These are phyloP conservation scores for Thraustochytrium striatum DNA, from an alignment of 352 stramenopile genomes.

Conservation along the genomic window DNA sequence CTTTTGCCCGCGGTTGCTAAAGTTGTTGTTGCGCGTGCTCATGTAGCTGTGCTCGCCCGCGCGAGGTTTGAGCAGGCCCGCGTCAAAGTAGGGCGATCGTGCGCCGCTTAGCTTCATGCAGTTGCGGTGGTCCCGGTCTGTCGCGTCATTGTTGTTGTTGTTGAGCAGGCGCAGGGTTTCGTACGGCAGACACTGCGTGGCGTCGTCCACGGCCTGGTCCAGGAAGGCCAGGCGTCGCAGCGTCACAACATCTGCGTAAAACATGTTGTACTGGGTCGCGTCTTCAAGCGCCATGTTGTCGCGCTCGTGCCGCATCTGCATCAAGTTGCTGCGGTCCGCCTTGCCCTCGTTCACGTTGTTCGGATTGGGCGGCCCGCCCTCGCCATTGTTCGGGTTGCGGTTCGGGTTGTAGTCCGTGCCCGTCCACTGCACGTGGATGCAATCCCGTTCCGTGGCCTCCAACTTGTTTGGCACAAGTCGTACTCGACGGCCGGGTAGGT, in stretches of 20 bases:
- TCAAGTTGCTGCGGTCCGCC: constrained; percentile 55
- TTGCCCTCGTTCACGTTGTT: constrained; percentile 57
- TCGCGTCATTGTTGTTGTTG: constrained; percentile 51
- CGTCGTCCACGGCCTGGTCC: constrained; percentile 53
- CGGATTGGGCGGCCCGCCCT: constrained; percentile 55
- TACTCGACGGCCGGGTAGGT: constrained; percentile 59
- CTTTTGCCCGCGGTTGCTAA: constrained; percentile 53
- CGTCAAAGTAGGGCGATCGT: constrained; percentile 58
- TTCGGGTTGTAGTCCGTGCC: constrained; percentile 57
- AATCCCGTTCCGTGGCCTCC: constrained; percentile 47
- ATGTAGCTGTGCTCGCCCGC: constrained; percentile 53
- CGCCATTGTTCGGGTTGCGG: constrained; percentile 55
- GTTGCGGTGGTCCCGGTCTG: constrained; percentile 55
- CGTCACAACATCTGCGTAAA: not conserved
- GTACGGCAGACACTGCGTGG: constrained; percentile 32
- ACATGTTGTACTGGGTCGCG: constrained; percentile 39
- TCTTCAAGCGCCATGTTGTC: constrained; percentile 53
- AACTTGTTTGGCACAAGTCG: constrained; percentile 57
- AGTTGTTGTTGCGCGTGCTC: constrained; percentile 59
- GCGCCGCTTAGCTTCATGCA: constrained; percentile 58
- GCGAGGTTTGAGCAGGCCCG: constrained; percentile 45
- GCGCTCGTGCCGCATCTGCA: constrained; percentile 52
- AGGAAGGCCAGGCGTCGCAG: constrained; percentile 52
- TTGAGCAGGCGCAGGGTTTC: constrained; percentile 54
- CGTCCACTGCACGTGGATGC: constrained; percentile 58